Base-by-base conservation (phyloP, 768 basidiomycete genomes). In the Hortiboletus flavorubellus region DNA sequence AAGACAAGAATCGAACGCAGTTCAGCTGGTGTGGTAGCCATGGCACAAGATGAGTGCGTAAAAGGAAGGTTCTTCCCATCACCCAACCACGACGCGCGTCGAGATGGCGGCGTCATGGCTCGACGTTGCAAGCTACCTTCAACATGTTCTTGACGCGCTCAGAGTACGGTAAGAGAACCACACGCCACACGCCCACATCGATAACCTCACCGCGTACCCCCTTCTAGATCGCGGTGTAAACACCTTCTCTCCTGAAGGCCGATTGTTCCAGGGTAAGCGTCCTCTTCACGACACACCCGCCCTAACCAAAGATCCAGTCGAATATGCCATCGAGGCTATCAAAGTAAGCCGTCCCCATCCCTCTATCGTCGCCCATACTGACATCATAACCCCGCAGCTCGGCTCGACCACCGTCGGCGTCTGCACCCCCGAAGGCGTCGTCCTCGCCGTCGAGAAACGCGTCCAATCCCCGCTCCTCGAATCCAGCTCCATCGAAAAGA, bases 291-390 rank as follows among this genome's bases (percentile, higher is more conserved):
- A 46, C 30, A 50, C 29, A 50, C 30, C 14, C 41, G 30, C 18
- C 50, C 67, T 70, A 21, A 72, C 38, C 48, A 21, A 53, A 14
- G 35, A 26, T 34, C 2, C 63, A 98, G 96, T 99, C 73, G 97
- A 99, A 75, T 98, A 98, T 79, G 97, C 97, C 49, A 99, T 98
- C 70, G 97, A 99, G 68, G 97, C 97, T 8, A 98, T 98, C 74
- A 98, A 97, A 75, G 94, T 94, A 21, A 44, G 53, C 44, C 42
- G n/a, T n/a, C 31, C 4, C 12, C 2, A 21, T 49, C 65, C 6
- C 8, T 18, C 33, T 23, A 15, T 8, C 38, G 12, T 12, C 23
- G 48, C 44, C 55, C 56, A 55, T 7, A 34, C 41, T 58, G 8
- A 15, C 4, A 51, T 44, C 56, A 58, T 50, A 47, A 56, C 54